A percentile compares a stretch with the other conserved stretches of the same genome.
Evolutionary conservation across 139 green algal genomes (phyloP).

Genomic region (Chlamydomonas incerta): DNA sequence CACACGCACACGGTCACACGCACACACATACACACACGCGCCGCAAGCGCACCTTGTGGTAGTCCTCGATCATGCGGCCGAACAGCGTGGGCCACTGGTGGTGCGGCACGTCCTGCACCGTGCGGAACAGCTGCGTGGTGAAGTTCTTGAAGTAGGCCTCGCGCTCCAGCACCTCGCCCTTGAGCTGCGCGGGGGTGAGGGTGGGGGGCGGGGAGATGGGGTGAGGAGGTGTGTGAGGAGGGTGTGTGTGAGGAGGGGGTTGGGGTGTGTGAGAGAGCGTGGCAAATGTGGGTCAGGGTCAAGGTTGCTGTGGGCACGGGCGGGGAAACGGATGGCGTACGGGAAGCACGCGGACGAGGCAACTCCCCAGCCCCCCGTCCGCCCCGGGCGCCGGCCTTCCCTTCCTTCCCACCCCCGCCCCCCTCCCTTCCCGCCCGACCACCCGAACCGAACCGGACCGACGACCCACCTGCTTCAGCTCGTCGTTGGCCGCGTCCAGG

Average conservation of each 20-base stretch:
- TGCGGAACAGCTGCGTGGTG: conserved; percentile 51
- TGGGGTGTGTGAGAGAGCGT: too few species aligned
- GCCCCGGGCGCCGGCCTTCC: too few species aligned
- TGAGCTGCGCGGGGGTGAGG: background rate
- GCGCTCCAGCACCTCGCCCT: conserved; percentile 20
- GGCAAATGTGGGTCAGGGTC: too few species aligned
- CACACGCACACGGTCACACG: too few species aligned
- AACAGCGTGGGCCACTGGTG: conserved; percentile 49
- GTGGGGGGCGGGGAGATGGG: background rate
- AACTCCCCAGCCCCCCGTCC: too few species aligned
- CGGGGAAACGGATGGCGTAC: too few species aligned
- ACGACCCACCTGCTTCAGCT: conserved; percentile 16
- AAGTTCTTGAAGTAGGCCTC: conserved; percentile 59
- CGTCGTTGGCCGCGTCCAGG: conserved; percentile 10
- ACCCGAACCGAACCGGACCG: too few species aligned
- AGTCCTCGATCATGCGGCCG: conserved; percentile 42
- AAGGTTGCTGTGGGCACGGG: too few species aligned
- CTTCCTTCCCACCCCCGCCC: background rate
- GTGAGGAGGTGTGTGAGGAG: background rate
- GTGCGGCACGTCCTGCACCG: conserved; percentile 38
- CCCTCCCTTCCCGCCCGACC: background rate
- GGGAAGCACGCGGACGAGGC: too few species aligned
- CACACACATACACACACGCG: background rate
- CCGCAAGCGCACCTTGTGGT: conserved; percentile 25
- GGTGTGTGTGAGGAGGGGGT: too few species aligned